Percentiles rank a stretch among this genome's conserved stretches.
Conservation (phyloP, 257 asterid genomes). For the Schizonepeta tenuifolia region DNA sequence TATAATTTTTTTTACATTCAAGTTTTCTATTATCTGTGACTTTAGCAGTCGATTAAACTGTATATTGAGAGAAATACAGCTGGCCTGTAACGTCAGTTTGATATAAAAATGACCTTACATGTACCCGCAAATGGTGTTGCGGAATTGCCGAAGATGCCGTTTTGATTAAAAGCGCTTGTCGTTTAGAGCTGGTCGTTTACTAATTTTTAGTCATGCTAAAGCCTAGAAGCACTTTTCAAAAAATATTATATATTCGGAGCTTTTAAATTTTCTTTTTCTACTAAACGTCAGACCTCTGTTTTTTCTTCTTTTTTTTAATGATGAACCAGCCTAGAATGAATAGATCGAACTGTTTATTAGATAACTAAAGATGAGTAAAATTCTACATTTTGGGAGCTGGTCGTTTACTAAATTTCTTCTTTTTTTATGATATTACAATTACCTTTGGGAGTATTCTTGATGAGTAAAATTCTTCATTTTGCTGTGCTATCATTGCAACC, state of each 20-base stretch:
- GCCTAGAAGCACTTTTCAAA: neutral
- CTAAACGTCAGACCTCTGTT: neutral
- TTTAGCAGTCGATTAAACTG: neutral
- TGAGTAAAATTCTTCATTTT: neutral
- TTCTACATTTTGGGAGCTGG: too few relatives aligned
- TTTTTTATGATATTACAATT: too few relatives aligned
- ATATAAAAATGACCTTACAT: conserved; percentile 24
- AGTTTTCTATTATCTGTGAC: neutral
- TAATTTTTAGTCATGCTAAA: conserved; percentile 19
- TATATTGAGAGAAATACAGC: conserved; percentile 23
- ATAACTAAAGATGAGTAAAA: neutral
- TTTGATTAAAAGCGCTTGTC: conserved; percentile 30
- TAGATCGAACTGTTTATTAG: neutral
- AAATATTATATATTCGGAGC: neutral
- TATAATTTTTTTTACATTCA: neutral
- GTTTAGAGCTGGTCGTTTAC: conserved; percentile 20
- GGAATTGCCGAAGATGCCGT: conserved; percentile 29
- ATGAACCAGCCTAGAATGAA: neutral
- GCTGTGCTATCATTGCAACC: neutral
- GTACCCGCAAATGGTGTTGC: conserved; percentile 28
- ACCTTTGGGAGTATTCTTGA: too few relatives aligned
- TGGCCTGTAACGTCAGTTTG: conserved; percentile 28
- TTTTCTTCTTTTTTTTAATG: too few relatives aligned
- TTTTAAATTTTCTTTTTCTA: neutral
- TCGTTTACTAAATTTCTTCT: too few relatives aligned